Evolutionary conservation across 148 eudicot species (phyloP).

Genomic region (Drosera capensis): DNA sequence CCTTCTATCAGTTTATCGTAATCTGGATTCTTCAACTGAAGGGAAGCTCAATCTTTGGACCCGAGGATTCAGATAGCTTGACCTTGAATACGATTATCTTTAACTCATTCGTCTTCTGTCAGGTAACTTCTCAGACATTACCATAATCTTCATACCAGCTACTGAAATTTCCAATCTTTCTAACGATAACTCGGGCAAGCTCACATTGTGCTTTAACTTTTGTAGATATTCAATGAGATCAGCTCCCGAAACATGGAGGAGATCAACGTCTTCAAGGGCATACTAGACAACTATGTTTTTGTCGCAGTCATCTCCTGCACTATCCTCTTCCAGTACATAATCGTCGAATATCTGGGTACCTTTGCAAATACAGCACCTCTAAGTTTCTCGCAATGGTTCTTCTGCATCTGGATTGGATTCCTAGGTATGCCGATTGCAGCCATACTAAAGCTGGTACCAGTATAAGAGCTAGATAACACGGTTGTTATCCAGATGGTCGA

Average conservation of each 20-base stretch:
- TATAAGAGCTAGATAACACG: neutral
- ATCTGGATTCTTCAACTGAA: slow-evolving; percentile 45
- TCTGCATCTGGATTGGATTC: slow-evolving; percentile 36
- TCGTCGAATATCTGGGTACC: slow-evolving; percentile 44
- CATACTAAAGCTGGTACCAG: slow-evolving; percentile 24
- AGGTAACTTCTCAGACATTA: slow-evolving; percentile 28
- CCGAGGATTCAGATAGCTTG: slow-evolving; percentile 27
- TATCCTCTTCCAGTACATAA: slow-evolving; percentile 47
- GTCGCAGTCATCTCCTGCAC: slow-evolving; percentile 33
- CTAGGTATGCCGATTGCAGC: slow-evolving; percentile 60
- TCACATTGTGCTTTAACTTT: neutral
- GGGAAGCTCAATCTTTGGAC: slow-evolving; percentile 28
- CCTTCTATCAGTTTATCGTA: slow-evolving; percentile 39
- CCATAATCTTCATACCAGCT: too few species aligned
- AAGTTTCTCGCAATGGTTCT: slow-evolving; percentile 29
- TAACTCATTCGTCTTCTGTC: slow-evolving; percentile 62
- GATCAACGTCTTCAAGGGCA: slow-evolving; percentile 38
- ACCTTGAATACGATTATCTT: slow-evolving; percentile 48
- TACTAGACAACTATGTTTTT: slow-evolving; percentile 50
- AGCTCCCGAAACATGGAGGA: slow-evolving; percentile 63
- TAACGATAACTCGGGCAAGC: too few species aligned
- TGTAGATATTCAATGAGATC: slow-evolving; percentile 55
- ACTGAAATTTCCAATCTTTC: too few species aligned
- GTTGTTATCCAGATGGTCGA: too few species aligned
- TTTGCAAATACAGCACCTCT: slow-evolving; percentile 63